Conservation (phyloP, 352 stramenopile species). For the Globisporangium irregulare region DNA sequence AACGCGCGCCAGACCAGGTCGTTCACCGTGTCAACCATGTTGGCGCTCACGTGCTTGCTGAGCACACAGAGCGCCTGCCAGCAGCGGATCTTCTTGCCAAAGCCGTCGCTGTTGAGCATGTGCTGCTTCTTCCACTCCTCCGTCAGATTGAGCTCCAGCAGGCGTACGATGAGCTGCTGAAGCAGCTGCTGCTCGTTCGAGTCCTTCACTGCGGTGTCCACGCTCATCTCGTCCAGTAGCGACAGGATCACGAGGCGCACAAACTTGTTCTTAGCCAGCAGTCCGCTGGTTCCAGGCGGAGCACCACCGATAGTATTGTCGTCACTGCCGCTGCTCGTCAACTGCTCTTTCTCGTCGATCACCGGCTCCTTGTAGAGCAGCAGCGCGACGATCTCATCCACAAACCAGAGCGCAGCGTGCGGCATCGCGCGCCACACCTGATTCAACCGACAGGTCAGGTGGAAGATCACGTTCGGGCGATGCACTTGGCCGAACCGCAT, state of each 20-base stretch:
- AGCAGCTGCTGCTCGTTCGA: slow-evolving; percentile 29
- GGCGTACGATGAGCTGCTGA: slow-evolving; percentile 28
- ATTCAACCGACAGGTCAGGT: slow-evolving; percentile 61
- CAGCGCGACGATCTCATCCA: slow-evolving; percentile 64
- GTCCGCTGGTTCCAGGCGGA: neutral
- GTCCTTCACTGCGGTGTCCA: slow-evolving; percentile 21
- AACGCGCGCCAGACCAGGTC: slow-evolving; percentile 50
- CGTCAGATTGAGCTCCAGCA: slow-evolving; percentile 54
- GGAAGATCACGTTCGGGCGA: slow-evolving; percentile 78
- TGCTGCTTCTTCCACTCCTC: slow-evolving; percentile 74
- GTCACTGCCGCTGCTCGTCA: slow-evolving; percentile 17
- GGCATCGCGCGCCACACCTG: slow-evolving; percentile 65
- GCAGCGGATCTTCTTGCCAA: slow-evolving; percentile 69
- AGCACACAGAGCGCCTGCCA: slow-evolving; percentile 82
- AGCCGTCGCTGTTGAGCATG: slow-evolving; percentile 84
- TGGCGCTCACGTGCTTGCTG: slow-evolving; percentile 38
- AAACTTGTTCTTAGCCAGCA: slow-evolving; percentile 54
- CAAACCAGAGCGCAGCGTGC: slow-evolving; percentile 40
- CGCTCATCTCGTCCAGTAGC: slow-evolving; percentile 54
- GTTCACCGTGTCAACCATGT: slow-evolving; percentile 27
- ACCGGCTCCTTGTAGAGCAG: slow-evolving; percentile 77
- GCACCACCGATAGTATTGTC: neutral
- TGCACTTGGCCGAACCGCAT: slow-evolving; percentile 51
- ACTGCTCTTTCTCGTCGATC: slow-evolving; percentile 64
- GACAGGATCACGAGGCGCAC: slow-evolving; percentile 68